Base-by-base conservation (phyloP, 164 flowering plant genomes). In the Nymphaea thermarum region DNA sequence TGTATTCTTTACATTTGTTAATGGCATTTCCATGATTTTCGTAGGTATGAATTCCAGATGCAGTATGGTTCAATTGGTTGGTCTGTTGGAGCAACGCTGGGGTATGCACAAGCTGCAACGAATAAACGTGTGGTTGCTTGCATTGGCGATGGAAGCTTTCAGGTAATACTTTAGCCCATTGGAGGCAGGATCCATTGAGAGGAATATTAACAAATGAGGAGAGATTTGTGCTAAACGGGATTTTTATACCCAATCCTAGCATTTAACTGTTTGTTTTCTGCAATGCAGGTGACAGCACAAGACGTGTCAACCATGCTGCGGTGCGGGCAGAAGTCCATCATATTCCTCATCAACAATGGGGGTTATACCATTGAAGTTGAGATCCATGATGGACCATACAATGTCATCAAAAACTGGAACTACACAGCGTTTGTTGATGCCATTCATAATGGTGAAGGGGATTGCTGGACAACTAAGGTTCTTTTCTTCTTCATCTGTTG, bases 41-140 rank as follows among this genome's bases (percentile, higher is more conserved):
- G 66, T n/a, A 61, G 64, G 42, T 61, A 61, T 61, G 64, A 61
- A n/a, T 61, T 61, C 64, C 64, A 61, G 16, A 61, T 61, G 64
- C 64, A 61, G 2, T 5, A 61, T 61, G 64, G 64, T 6, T 61
- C 64, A 61, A 61, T 91, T 57, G 98, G 98, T 10, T 91, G 98
- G 98, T 89, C 98, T 5, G 94, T 89, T 8, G 96, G 98, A 60
- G 98, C 94, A 43, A 88, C 96, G 42, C 89, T 92, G 44, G 98
- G 98, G 2, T 92, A 92, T 73, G 98, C 96, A 7, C 90, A 88
- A 77, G 96, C 89, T 66, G 91, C 77, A 3, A 80, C 78, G 1
- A 79, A 84, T 64, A 92, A 85, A 77, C 84, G 98, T 12, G 88
- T 92, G 18, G 78, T 92, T 78, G 89, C 96, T 88, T 91, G 57